Conservation (phyloP, 441 rosid genomes). For the Corymbia calophylla region DNA sequence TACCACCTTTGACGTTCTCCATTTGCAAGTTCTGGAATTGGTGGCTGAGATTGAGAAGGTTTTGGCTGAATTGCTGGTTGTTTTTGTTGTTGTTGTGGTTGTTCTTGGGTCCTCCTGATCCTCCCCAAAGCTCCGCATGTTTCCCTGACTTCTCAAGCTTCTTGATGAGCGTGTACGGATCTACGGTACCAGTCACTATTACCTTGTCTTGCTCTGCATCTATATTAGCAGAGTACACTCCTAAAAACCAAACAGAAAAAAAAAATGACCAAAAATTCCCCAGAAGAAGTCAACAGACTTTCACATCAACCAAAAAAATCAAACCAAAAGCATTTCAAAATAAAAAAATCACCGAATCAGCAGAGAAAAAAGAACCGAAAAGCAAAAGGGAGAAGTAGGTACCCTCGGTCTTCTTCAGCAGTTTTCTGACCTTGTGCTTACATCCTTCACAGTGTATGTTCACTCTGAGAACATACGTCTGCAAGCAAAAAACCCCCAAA, state of each 20-base stretch:
- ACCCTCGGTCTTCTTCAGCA: slow-evolving; percentile 80
- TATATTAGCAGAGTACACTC: slow-evolving; percentile 55
- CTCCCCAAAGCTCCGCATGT: slow-evolving; percentile 68
- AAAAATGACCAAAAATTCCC: not conserved
- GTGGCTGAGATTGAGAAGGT: slow-evolving; percentile 36
- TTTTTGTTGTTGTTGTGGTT: not conserved
- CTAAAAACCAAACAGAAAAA: slow-evolving; percentile 23
- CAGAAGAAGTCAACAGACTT: not conserved
- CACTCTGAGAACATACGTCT: slow-evolving; percentile 88
- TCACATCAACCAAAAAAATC: not conserved
- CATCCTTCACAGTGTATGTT: slow-evolving; percentile 96
- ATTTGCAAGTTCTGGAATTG: slow-evolving; percentile 71
- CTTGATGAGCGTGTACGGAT: slow-evolving; percentile 54
- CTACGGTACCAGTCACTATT: slow-evolving; percentile 72
- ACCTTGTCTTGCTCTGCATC: slow-evolving; percentile 87
- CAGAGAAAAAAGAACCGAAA: not conserved
- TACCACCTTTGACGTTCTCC: slow-evolving; percentile 43
- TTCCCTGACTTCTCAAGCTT: slow-evolving; percentile 90
- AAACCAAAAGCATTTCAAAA: not conserved
- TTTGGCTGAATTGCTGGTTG: not conserved
- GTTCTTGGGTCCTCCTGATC: slow-evolving; percentile 28
- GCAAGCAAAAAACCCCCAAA: slow-evolving; percentile 14
- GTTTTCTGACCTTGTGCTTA: slow-evolving; percentile 67
- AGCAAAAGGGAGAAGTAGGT: not conserved
- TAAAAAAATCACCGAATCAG: not conserved